phyloP scores from a whole-genome alignment of 495 filamentous ascomycete species.

The Trichoderma reesei region DNA sequence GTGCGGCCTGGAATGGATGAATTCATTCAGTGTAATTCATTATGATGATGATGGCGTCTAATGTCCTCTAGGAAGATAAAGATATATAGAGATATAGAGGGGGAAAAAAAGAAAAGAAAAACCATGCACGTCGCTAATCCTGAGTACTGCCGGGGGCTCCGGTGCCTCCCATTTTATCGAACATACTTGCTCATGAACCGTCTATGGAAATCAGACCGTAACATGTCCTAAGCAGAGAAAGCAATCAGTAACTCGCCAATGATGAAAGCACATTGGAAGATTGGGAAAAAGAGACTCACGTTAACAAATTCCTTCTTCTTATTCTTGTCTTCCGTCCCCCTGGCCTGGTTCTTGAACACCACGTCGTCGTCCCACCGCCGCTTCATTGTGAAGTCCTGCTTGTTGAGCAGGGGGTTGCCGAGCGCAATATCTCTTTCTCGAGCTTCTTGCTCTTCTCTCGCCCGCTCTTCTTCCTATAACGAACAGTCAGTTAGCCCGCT shows the following conservation, averaged over 20 bases:
- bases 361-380: constrained; percentile 97
- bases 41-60: neutral
- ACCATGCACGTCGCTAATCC: neutral
- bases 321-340: constrained; percentile 82
- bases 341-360: constrained; percentile 98
- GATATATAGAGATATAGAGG: neutral
- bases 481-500: neutral
- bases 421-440: constrained; percentile 81
- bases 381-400: constrained; percentile 61
- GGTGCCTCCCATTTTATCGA: constrained; percentile 18
- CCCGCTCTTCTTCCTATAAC: constrained; percentile 59
- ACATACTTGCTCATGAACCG: constrained; percentile 80
- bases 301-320: constrained; percentile 97
- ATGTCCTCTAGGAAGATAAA: neutral
- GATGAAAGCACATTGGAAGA: neutral
- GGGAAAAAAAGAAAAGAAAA: constrained; percentile 10
- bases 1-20: neutral
- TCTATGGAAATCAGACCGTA: constrained; percentile 95
- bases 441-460: constrained; percentile 67
- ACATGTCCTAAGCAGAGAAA: constrained; percentile 54
- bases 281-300: constrained; percentile 34
- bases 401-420: constrained; percentile 86
- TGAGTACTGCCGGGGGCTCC: neutral
- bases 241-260: constrained; percentile 12
- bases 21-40: neutral